Evolutionary conservation across 768 basidiomycete genomes (phyloP).

Genomic region (Termitomyces eurrhizus): DNA sequence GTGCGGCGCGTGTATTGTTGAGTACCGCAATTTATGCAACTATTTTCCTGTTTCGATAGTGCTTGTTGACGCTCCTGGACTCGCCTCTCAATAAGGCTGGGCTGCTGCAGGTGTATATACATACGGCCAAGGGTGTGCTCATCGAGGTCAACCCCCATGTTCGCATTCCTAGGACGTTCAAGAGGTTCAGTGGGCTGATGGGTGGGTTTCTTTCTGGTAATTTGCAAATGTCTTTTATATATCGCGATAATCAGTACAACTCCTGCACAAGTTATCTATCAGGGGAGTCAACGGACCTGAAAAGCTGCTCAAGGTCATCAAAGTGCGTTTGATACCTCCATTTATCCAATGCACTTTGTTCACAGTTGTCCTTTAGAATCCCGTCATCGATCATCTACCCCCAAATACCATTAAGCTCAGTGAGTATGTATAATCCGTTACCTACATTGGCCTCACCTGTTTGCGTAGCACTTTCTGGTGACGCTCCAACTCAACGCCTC

Average conservation of each 20-base stretch:
- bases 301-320: constrained; percentile 95
- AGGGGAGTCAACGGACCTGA: constrained; percentile 95
- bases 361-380: constrained; percentile 56
- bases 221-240: constrained; percentile 5
- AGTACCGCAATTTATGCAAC: neutral
- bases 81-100: constrained; percentile 98
- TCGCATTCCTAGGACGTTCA: constrained; percentile 96
- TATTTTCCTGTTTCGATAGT: constrained; percentile 42
- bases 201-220: constrained; percentile 44
- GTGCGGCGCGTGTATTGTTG: constrained; percentile 36
- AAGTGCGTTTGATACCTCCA: constrained; percentile 43
- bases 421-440: constrained; percentile 34
- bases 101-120: constrained; percentile 94
- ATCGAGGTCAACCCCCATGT: constrained; percentile 99
- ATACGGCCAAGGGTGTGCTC: constrained; percentile 92
- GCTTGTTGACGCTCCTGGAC: constrained; percentile 92
- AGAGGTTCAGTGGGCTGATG: constrained; percentile 98
- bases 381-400: constrained; percentile 90
- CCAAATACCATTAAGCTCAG: constrained; percentile 95
- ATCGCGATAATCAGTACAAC: constrained; percentile 66
- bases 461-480: constrained; percentile 79
- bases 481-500: constrained; percentile 77
- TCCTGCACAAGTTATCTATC: constrained; percentile 93
- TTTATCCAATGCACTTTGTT: neutral
- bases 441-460: neutral